These are phyloP conservation scores for Eremothecium sinecaudum DNA, from an alignment of 1,139 yeast genomes.

Conservation along the genomic window DNA sequence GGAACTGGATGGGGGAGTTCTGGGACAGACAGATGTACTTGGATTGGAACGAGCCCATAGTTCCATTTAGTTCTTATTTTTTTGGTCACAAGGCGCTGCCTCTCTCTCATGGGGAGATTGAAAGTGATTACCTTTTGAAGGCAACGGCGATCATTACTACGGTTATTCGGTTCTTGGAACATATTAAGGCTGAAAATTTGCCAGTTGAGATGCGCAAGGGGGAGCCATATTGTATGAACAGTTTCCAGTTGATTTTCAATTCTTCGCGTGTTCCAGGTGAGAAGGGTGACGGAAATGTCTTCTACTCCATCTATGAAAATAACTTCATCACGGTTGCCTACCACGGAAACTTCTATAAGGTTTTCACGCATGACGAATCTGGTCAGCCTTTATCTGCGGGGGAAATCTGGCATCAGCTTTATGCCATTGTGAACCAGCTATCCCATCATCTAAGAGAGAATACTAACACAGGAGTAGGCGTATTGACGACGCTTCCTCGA, in stretches of 20 bases:
- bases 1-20: constrained; percentile 86
- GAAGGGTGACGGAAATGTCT: constrained; percentile 47
- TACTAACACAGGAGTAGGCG: constrained; percentile 53
- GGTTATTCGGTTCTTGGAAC: constrained; percentile 46
- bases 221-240: constrained; percentile 86
- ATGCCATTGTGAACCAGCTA: constrained; percentile 40
- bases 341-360: constrained; percentile 75
- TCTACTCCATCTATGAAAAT: constrained; percentile 44
- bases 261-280: constrained; percentile 70
- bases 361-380: constrained; percentile 51
- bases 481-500: constrained; percentile 76
- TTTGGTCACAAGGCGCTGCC: constrained; percentile 68
- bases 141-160: constrained; percentile 56
- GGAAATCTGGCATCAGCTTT: constrained; percentile 59
- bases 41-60: constrained; percentile 85
- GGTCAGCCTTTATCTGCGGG: constrained; percentile 50
- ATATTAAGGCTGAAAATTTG: constrained; percentile 50
- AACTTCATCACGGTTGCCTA: constrained; percentile 65
- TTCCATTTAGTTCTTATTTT: constrained; percentile 88
- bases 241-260: constrained; percentile 86
- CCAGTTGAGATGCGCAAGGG: constrained; percentile 74
- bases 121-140: constrained; percentile 64
- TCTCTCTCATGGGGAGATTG: constrained; percentile 39
- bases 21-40: constrained; percentile 95
- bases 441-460: constrained; percentile 25